Conservation (phyloP, 495 filamentous ascomycete genomes). For the Margaritispora aquatica region DNA sequence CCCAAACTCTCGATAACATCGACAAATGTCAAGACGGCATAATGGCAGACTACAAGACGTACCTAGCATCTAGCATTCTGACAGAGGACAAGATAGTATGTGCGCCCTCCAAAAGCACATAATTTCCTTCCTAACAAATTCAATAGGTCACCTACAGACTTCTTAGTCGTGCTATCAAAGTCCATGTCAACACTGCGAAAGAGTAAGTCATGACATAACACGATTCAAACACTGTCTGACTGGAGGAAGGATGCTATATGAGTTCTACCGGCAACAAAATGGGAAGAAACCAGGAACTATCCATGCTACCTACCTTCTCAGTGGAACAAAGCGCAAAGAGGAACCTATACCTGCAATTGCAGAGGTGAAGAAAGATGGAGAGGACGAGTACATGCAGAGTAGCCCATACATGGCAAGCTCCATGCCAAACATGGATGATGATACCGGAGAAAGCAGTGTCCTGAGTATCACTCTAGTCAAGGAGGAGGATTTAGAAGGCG, state of each 20-base stretch:
- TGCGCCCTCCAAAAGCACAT: neutral
- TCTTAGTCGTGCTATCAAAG: constrained; percentile 69
- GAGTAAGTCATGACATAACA: constrained; percentile 43
- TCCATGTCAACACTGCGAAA: constrained; percentile 80
- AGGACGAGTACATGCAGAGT: constrained; percentile 70
- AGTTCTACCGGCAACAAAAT: constrained; percentile 79
- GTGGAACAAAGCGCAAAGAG: constrained; percentile 45
- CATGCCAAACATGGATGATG: constrained; percentile 21
- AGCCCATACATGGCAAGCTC: constrained; percentile 54
- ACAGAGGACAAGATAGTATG: constrained; percentile 69
- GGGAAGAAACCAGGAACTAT: constrained; percentile 64
- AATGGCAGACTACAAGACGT: constrained; percentile 55
- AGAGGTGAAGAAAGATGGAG: constrained; percentile 40
- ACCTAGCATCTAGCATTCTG: constrained; percentile 68
- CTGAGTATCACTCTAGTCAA: constrained; percentile 62
- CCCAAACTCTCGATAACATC: constrained; percentile 7
- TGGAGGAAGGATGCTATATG: constrained; percentile 71
- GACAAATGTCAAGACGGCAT: constrained; percentile 10
- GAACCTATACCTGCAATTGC: constrained; percentile 18
- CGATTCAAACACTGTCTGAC: neutral
- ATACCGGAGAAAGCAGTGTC: constrained; percentile 31
- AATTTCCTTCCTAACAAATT: neutral
- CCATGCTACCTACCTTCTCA: constrained; percentile 83
- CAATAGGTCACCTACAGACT: constrained; percentile 76
- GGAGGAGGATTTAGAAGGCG: constrained; percentile 79